A percentile compares a stretch with the other conserved stretches of the same genome.
phyloP scores from a whole-genome alignment of 2,329 filamentous ascomycete species.

The Pezicula carpinea region DNA sequence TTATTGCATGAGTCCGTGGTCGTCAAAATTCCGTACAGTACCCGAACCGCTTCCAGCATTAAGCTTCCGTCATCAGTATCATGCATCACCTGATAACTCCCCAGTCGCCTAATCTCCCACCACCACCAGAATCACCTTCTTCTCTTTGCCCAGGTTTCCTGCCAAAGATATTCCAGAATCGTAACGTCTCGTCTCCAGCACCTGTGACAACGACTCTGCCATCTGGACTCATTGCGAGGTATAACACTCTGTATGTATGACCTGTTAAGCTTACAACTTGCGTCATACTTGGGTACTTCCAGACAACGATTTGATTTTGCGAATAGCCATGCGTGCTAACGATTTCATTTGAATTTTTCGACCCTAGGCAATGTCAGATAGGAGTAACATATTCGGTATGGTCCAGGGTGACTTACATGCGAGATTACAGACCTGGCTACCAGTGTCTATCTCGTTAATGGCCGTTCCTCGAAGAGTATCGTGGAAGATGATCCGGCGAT shows the following conservation, averaged over 20 bases:
- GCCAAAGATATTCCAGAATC: constrained; percentile 97
- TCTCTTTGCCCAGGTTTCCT: constrained; percentile 66
- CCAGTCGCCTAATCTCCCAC: constrained; percentile 68
- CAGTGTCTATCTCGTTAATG: constrained; percentile 89
- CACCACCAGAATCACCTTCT: constrained; percentile 59
- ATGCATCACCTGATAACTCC: constrained; percentile 66
- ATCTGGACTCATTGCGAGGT: constrained; percentile 95
- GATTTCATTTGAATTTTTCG: constrained; percentile 95
- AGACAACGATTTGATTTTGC: constrained; percentile 98
- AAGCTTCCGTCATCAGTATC: neutral
- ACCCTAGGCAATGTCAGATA: constrained; percentile 37
- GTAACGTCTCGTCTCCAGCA: constrained; percentile 89
- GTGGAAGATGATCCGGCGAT: constrained; percentile 96
- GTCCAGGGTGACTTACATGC: constrained; percentile 50
- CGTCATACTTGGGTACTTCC: constrained; percentile 98
- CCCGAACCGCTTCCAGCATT: no score
- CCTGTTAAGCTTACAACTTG: constrained; percentile 93
- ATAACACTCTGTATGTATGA: constrained; percentile 93
- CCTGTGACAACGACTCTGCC: constrained; percentile 92
- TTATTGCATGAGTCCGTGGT: no score
- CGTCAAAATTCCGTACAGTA: no score
- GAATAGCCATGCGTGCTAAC: constrained; percentile 96
- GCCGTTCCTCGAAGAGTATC: constrained; percentile 81
- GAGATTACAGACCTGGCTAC: constrained; percentile 97
- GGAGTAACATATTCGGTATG: neutral